A percentile compares a stretch with the other conserved stretches of the same genome.
These are phyloP conservation scores for Solanum raphanifolium DNA, from an alignment of 257 asterid species.

Conservation along the genomic window DNA sequence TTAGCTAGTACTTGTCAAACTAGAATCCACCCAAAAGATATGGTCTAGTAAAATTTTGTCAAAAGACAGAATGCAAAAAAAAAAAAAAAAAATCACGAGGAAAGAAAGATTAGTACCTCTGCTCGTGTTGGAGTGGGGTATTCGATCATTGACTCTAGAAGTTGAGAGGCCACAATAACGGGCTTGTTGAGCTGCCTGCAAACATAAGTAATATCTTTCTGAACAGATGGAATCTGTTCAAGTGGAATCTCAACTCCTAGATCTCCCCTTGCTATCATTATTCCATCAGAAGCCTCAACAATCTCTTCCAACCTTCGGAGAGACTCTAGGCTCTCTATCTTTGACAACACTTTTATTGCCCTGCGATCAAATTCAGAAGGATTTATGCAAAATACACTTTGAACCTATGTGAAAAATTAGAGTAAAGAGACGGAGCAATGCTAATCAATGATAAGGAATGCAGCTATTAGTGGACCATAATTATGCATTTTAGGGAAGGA, in stretches of 20 bases:
- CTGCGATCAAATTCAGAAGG: constrained; percentile 18
- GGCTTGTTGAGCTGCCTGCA: constrained; percentile 84
- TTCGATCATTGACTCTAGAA: constrained; percentile 80
- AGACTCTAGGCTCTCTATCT: constrained; percentile 70
- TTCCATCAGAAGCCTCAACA: constrained; percentile 66
- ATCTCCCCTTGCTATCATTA: constrained; percentile 95
- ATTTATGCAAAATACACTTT: background rate
- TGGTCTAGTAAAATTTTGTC: background rate
- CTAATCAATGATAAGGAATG: background rate
- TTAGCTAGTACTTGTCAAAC: background rate
- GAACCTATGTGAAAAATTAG: background rate
- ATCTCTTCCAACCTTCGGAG: constrained; percentile 58
- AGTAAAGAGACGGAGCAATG: background rate
- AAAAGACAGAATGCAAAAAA: background rate
- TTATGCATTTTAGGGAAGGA: background rate
- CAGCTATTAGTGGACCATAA: background rate
- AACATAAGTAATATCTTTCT: constrained; percentile 40
- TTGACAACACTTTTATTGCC: constrained; percentile 60
- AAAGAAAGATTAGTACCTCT: constrained; percentile 34
- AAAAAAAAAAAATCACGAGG: background rate
- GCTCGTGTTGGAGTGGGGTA: constrained; percentile 88
- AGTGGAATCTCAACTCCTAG: constrained; percentile 86
- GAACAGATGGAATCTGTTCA: constrained; percentile 76
- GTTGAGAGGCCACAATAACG: constrained; percentile 78
- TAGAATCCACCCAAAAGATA: background rate